Conservation (phyloP, 345 rosid species). For the Cochlearia excelsa region DNA sequence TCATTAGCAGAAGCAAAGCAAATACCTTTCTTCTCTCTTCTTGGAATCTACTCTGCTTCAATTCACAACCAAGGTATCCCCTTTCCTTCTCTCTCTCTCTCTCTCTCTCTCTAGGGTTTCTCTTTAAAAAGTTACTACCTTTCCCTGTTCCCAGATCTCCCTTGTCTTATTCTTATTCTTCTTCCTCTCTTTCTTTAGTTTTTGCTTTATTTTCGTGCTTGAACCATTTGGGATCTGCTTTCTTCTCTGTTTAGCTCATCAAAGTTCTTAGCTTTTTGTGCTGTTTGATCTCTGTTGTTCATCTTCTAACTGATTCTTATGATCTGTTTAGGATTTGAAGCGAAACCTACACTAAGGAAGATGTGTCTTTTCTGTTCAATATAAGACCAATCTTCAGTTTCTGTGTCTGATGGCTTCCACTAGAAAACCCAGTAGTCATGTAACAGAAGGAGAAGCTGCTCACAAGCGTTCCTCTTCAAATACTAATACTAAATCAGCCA, state of each 20-base stretch:
- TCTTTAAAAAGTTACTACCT: constrained; percentile 16
- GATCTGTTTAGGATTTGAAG: constrained; percentile 25
- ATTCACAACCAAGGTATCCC: constrained; percentile 28
- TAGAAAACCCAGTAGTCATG: constrained; percentile 40
- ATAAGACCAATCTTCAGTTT: constrained; percentile 1
- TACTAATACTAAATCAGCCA: constrained; percentile 35
- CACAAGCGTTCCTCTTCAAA: constrained; percentile 38
- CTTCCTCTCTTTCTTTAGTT: not conserved
- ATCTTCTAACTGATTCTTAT: constrained; percentile 23
- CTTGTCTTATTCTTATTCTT: not conserved
- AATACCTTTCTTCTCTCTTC: too few species aligned
- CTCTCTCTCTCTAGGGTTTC: constrained; percentile 31
- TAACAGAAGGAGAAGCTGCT: constrained; percentile 43
- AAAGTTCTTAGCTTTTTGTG: not conserved
- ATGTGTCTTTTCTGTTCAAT: constrained; percentile 18
- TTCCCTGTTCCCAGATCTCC: constrained; percentile 15
- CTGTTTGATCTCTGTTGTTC: constrained; percentile 15
- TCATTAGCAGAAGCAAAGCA: not conserved
- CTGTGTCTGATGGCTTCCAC: constrained; percentile 31
- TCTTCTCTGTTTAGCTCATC: not conserved
- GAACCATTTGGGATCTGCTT: constrained; percentile 24
- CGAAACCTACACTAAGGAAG: constrained; percentile 1
- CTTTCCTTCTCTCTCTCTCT: not conserved
- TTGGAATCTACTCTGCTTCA: constrained; percentile 25
- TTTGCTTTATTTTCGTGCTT: constrained; percentile 8